phyloP scores from a whole-genome alignment of 768 basidiomycete genomes.

The Rickenella mellea region DNA sequence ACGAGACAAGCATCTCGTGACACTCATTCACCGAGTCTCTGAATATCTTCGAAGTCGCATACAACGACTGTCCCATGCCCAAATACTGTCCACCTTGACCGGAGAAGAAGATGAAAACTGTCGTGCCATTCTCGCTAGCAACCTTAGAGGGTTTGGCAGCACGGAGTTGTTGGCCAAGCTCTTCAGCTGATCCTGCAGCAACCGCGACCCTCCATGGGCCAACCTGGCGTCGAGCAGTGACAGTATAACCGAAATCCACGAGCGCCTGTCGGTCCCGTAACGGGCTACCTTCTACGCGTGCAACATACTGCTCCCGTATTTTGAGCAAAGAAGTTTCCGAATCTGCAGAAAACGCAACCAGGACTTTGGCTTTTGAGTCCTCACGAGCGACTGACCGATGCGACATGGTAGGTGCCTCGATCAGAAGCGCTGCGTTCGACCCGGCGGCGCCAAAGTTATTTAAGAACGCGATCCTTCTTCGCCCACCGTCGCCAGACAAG shows the following conservation, averaged over 20 bases:
- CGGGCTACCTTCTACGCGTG: conserved; percentile 12
- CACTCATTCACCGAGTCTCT: conserved; percentile 47
- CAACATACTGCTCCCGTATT: conserved; percentile 34
- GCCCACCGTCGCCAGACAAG: conserved; percentile 15
- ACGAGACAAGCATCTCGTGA: conserved; percentile 34
- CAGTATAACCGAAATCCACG: conserved; percentile 54
- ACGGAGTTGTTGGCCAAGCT: conserved; percentile 37
- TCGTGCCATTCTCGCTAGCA: no score
- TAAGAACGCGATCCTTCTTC: conserved; percentile 44
- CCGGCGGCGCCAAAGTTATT: conserved; percentile 75
- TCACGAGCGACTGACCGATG: not conserved
- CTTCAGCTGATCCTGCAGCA: conserved; percentile 29
- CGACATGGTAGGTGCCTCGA: conserved; percentile 36
- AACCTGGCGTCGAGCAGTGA: conserved; percentile 54
- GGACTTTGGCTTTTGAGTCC: not conserved
- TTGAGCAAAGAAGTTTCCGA: conserved; percentile 33
- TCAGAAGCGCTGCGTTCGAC: conserved; percentile 51
- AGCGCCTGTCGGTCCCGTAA: no score
- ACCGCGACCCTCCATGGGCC: conserved; percentile 45
- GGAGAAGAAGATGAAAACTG: no score
- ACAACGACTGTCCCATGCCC: conserved; percentile 56
- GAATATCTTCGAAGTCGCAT: conserved; percentile 39
- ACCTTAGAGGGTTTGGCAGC: conserved; percentile 19
- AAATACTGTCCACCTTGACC: conserved; percentile 32
- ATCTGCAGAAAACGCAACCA: conserved; percentile 43